Evolutionary conservation across 176 grass and related monocot species (phyloP).

Genomic region (Aegilops longissima): DNA sequence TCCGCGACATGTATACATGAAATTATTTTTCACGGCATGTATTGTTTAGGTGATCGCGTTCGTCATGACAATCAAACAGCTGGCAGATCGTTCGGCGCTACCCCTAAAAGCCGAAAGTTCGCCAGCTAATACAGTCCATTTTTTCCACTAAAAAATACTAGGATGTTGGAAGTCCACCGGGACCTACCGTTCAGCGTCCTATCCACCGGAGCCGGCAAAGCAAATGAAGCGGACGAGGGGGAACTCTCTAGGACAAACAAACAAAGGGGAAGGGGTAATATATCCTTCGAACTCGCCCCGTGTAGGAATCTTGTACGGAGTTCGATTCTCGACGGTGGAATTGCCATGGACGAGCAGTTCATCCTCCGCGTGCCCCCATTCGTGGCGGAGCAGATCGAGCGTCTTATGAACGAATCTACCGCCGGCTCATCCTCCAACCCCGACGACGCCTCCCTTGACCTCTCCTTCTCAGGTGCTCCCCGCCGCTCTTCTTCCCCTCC

Average conservation of each 20-base stretch:
- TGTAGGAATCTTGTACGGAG: neutral
- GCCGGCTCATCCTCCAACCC: constrained; percentile 48
- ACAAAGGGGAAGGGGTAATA: neutral
- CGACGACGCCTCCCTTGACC: constrained; percentile 70
- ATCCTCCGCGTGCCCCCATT: constrained; percentile 80
- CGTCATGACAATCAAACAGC: too few relatives aligned
- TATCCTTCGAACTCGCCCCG: neutral
- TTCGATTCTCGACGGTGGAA: neutral
- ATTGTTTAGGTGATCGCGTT: too few relatives aligned
- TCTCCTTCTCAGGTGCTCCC: constrained; percentile 78
- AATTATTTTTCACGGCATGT: too few relatives aligned
- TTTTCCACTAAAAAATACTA: too few relatives aligned
- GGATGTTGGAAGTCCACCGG: neutral
- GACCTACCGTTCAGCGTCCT: neutral
- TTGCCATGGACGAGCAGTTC: constrained; percentile 87
- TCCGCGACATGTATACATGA: too few relatives aligned
- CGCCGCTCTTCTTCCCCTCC: neutral
- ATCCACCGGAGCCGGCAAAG: too few relatives aligned
- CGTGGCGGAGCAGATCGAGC: constrained; percentile 74
- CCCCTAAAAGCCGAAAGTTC: too few relatives aligned
- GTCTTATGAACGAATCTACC: constrained; percentile 67
- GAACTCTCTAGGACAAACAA: neutral
- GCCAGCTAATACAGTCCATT: too few relatives aligned
- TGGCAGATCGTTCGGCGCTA: too few relatives aligned
- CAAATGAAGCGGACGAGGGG: neutral